These are phyloP conservation scores for Hymenoscyphus salicellus DNA, from an alignment of 2,329 filamentous ascomycete genomes.

Conservation along the genomic window DNA sequence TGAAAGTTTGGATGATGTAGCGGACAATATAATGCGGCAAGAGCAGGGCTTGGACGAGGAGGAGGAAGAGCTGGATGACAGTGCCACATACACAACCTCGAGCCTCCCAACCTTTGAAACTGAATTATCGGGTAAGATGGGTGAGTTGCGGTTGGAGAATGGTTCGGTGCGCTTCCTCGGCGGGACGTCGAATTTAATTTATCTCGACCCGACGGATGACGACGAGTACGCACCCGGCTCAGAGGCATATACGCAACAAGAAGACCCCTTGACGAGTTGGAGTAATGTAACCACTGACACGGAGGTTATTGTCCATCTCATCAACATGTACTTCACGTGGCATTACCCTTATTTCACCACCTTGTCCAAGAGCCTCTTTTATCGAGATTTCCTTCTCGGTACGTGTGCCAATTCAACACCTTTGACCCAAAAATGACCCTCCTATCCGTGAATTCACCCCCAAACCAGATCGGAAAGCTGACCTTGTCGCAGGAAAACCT, in stretches of 20 bases:
- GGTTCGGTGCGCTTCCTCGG: conserved; percentile 88
- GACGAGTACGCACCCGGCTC: conserved; percentile 33
- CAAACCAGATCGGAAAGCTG: conserved; percentile 35
- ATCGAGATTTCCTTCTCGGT: background rate
- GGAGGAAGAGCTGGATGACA: conserved; percentile 44
- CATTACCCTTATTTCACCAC: conserved; percentile 97
- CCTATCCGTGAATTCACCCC: no score
- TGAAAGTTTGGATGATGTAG: conserved; percentile 50
- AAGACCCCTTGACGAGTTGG: conserved; percentile 80
- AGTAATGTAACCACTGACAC: conserved; percentile 79
- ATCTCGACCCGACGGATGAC: conserved; percentile 56
- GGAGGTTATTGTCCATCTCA: conserved; percentile 76
- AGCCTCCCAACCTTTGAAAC: conserved; percentile 55
- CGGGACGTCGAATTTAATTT: conserved; percentile 90
- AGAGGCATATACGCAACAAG: conserved; percentile 40
- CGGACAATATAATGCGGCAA: conserved; percentile 35
- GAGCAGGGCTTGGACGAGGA: conserved; percentile 36
- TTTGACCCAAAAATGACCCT: background rate
- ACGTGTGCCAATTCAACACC: background rate
- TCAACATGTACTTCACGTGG: conserved; percentile 97
- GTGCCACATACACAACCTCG: conserved; percentile 41
- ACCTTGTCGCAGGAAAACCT: conserved; percentile 72
- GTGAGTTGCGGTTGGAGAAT: conserved; percentile 81
- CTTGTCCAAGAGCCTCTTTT: conserved; percentile 61
- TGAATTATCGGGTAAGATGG: conserved; percentile 89